These are phyloP conservation scores for Penicillium riverlandense DNA, from an alignment of 495 filamentous ascomycete species.

Conservation along the genomic window DNA sequence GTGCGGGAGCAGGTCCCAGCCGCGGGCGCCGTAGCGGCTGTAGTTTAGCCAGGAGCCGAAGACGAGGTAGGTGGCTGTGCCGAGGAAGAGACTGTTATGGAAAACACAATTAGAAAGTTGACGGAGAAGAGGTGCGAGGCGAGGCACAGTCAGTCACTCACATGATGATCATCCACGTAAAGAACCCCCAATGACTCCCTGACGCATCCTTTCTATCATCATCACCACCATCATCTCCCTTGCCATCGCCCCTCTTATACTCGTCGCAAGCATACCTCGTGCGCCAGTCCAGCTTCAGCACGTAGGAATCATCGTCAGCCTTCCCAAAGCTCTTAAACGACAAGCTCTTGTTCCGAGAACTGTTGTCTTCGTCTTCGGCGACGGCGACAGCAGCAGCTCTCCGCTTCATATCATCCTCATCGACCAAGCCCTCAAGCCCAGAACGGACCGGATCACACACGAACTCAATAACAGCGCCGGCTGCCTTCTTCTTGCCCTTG, in stretches of 20 bases:
- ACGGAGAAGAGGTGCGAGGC: neutral
- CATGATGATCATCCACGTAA: constrained; percentile 97
- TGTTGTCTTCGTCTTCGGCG: constrained; percentile 18
- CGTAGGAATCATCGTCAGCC: constrained; percentile 40
- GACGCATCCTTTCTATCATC: constrained; percentile 33
- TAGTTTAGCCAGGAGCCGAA: constrained; percentile 99
- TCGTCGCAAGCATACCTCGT: constrained; percentile 80
- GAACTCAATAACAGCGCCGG: constrained; percentile 76
- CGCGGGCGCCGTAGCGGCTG: constrained; percentile 88
- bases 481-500: constrained; percentile 40
- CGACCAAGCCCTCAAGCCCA: constrained; percentile 59
- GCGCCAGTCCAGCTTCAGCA: constrained; percentile 70
- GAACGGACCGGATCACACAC: constrained; percentile 62
- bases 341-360: constrained; percentile 48
- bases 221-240: constrained; percentile 22
- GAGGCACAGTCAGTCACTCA: constrained; percentile 39
- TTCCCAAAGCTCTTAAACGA: constrained; percentile 61
- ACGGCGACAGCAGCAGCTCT: neutral
- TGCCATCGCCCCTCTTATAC: constrained; percentile 35
- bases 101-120: neutral
- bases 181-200: constrained; percentile 71
- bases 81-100: constrained; percentile 61
- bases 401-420: constrained; percentile 15
- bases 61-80: constrained; percentile 84
- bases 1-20: constrained; percentile 93